These are phyloP conservation scores for Agrocybe praecox DNA, from an alignment of 768 basidiomycete species.

Conservation along the genomic window DNA sequence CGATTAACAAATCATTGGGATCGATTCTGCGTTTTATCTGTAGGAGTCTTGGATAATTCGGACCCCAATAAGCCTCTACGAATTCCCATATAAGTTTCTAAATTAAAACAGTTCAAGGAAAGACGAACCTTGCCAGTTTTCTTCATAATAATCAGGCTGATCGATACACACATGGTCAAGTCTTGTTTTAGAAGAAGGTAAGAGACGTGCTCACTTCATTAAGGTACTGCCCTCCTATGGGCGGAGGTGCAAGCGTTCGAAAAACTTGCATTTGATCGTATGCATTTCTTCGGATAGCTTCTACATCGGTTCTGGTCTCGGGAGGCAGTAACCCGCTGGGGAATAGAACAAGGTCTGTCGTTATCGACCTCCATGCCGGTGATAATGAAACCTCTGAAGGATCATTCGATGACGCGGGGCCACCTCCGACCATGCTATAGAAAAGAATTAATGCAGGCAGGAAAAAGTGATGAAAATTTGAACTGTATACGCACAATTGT, in stretches of 20 bases:
- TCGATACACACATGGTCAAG: no score
- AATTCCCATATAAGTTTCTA: no score
- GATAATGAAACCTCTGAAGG: neutral
- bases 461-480: neutral
- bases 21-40: neutral
- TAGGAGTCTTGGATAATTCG: neutral
- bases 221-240: neutral
- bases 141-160: neutral
- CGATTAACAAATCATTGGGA: conserved; percentile 1
- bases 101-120: neutral
- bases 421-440: conserved; percentile 3
- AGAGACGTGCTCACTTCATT: neutral
- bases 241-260: neutral
- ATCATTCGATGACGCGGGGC: neutral
- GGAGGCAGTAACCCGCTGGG: neutral
- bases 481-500: neutral
- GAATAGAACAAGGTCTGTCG: neutral
- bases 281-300: neutral
- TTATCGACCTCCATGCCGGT: neutral
- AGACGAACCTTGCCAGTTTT: neutral
- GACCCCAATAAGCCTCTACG: conserved; percentile 1
- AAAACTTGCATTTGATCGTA: neutral
- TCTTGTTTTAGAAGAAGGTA: neutral
- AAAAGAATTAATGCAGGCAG: no score
- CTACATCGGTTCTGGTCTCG: neutral